Evolutionary conservation across 352 stramenopile genomes (phyloP).

Genomic region (Pythium insidiosum): DNA sequence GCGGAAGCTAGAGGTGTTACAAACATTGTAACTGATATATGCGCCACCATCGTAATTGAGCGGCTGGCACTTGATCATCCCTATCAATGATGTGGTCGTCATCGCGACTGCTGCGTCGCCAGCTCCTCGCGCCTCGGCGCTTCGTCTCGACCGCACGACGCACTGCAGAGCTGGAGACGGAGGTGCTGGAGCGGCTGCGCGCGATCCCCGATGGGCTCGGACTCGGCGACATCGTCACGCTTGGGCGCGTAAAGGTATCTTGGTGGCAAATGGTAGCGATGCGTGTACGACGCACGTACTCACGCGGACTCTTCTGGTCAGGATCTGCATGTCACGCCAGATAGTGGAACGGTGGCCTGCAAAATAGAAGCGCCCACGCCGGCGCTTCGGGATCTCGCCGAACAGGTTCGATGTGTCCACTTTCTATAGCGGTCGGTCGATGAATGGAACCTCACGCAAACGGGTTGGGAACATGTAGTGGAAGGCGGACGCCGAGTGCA

Average conservation of each 20-base stretch:
- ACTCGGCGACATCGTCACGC: slow-evolving; percentile 61
- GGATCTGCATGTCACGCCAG: slow-evolving; percentile 41
- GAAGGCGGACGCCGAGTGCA: slow-evolving; percentile 40
- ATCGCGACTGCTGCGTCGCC: slow-evolving; percentile 16
- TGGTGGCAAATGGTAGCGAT: not conserved
- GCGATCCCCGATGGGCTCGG: slow-evolving; percentile 63
- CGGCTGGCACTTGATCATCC: no score
- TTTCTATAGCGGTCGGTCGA: no score
- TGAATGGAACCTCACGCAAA: no score
- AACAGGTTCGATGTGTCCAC: slow-evolving; percentile 31
- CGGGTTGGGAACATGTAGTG: no score
- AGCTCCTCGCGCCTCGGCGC: slow-evolving; percentile 10
- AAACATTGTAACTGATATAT: no score
- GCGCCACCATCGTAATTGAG: no score
- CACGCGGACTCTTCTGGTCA: slow-evolving; percentile 11
- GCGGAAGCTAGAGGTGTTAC: no score
- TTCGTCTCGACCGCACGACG: slow-evolving; percentile 59
- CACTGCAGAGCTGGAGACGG: slow-evolving; percentile 57
- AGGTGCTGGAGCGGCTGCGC: slow-evolving; percentile 68
- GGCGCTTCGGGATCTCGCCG: slow-evolving; percentile 54
- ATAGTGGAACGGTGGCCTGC: slow-evolving; percentile 45
- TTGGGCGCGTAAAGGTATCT: slow-evolving; percentile 73
- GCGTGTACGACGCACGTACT: slow-evolving; percentile 1
- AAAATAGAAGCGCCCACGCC: slow-evolving; percentile 67
- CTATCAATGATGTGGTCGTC: slow-evolving; percentile 7